Base-by-base conservation (phyloP, 2,329 filamentous ascomycete species). In the Colletotrichum theobromicola region DNA sequence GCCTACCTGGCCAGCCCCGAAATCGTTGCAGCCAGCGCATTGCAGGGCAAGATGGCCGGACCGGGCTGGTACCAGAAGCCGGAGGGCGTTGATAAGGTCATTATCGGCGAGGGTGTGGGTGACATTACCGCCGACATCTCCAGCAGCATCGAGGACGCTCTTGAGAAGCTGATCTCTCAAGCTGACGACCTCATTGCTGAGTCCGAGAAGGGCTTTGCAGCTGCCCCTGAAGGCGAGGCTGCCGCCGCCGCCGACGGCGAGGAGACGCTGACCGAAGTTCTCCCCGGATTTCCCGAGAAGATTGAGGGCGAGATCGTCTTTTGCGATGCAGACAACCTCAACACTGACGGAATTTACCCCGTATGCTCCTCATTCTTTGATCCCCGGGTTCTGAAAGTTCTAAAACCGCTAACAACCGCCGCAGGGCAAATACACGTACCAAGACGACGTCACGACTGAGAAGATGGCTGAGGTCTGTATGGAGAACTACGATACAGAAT, bases 321-420 rank as follows among this genome's bases (percentile, higher is more conserved):
- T 84, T 94, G 91, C 81, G 94, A 98, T 79, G 91, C 90, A 1
- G 87, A 90, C 77, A 97, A 98, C 84, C 91, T 98, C 82, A 94
- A 97, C 85, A 98, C 96, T 0, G 96, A 98, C 80, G 93, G 90
- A 68, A 98, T 98, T 82, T 98, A 98, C 83, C 94, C 95, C 0
- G 95, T 60, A 35, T 5, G 30, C n/a, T 24, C 46, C n/a, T 8
- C 8, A 16, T 35, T 35, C 53, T 4, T 57, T 1, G 30, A 2
- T n/a, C 3, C 5, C 21, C 55, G 30, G 15, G 21, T 6, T 18
- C 2, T 24, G 7, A 57, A 16, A 9, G 21, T 16, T 24, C 2
- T 9, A 57, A 55, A 16, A 13, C 1, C 5, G 8, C 55, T 58
- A 58, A 58, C 55, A 7, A 4, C 5, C 5, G 1, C 1, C 2